A percentile compares a stretch with the other conserved stretches of the same genome.
These are phyloP conservation scores for Curvularia sp. DNA, from an alignment of 2,329 filamentous ascomycete species.

Conservation along the genomic window DNA sequence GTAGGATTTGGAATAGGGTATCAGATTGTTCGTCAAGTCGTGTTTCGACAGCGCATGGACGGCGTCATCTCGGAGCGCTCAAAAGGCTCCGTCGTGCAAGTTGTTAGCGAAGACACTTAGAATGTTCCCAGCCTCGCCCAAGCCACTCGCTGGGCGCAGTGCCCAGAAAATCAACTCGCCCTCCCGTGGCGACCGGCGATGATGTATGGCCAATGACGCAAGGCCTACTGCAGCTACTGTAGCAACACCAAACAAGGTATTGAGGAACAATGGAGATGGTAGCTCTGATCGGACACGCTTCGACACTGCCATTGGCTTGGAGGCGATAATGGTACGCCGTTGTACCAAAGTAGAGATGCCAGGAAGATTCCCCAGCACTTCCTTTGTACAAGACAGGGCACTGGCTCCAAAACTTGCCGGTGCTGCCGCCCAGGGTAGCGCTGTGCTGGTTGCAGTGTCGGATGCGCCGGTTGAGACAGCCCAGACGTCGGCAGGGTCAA, in stretches of 20 bases:
- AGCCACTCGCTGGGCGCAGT: conserved; percentile 31
- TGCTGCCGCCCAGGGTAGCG: conserved; percentile 38
- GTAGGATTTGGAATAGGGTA: conserved; percentile 3
- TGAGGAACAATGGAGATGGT: conserved; percentile 38
- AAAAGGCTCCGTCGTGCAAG: conserved; percentile 24
- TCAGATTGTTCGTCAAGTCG: conserved; percentile 1
- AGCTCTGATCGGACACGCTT: conserved; percentile 31
- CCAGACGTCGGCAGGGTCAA: conserved; percentile 38
- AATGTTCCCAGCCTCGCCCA: conserved; percentile 45
- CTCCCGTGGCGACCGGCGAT: conserved; percentile 42
- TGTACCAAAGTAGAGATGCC: conserved; percentile 30
- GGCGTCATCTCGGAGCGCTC: neutral
- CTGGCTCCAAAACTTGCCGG: conserved; percentile 20
- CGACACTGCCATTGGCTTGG: conserved; percentile 14
- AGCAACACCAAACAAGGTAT: conserved; percentile 32
- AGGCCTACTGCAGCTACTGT: conserved; percentile 34
- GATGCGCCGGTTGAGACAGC: conserved; percentile 27
- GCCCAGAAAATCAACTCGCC: conserved; percentile 47
- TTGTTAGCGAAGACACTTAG: conserved; percentile 40
- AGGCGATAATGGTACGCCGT: conserved; percentile 17
- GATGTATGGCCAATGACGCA: conserved; percentile 39
- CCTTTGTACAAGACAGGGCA: conserved; percentile 22
- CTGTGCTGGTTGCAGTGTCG: conserved; percentile 4
- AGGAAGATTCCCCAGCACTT: conserved; percentile 35
- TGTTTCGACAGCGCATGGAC: neutral